Base-by-base conservation (phyloP, 768 basidiomycete species). In the Lactarius quietus region DNA sequence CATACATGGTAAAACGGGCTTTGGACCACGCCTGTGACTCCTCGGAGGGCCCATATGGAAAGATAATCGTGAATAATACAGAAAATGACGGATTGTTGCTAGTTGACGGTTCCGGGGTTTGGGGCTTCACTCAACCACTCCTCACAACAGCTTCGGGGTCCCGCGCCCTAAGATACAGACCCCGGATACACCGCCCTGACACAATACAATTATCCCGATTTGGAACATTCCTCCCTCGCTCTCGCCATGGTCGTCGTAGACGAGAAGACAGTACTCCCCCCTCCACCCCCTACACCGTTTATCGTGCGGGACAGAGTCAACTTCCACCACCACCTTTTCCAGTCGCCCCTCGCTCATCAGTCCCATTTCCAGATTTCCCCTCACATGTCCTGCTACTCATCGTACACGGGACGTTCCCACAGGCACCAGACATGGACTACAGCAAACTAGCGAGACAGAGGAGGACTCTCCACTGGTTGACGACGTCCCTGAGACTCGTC, bases 401-500 rank as follows among this genome's bases (percentile, higher is more conserved):
- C 58, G 83, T 93, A 5, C 84, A 89, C 72, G 75, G 78, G 68
- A 83, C 84, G 2, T 90, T 92, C 71, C 85, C 87, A 1, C 79
- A 78, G 59, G 72, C 74, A 14, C 64, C 75, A n/a, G 77, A 80
- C 69, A 72, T 80, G 57, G 77, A 79, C 20, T 71, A 75, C 45
- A 73, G 75, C 33, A 77, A 75, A 53, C 67, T 80, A 2, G 82
- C 84, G 70, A 77, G 79, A 18, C 88, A 88, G 73, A 78, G 90
- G 43, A 84, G 83, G 78, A 86, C 83, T 0, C 79, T 92, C 12
- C 85, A 88, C 60, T 93, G 92, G 92, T 74, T 93, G 9, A 78
- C 82, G 1, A 81, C 80, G 12, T 77, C 78, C 56, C 80, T 93
- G 43, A 78, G 92, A 39, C 78, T 87, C 39, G 89, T 90, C 51